Evolutionary conservation across 2,329 filamentous ascomycete genomes (phyloP).

Genomic region (Arachnomyces sp.): DNA sequence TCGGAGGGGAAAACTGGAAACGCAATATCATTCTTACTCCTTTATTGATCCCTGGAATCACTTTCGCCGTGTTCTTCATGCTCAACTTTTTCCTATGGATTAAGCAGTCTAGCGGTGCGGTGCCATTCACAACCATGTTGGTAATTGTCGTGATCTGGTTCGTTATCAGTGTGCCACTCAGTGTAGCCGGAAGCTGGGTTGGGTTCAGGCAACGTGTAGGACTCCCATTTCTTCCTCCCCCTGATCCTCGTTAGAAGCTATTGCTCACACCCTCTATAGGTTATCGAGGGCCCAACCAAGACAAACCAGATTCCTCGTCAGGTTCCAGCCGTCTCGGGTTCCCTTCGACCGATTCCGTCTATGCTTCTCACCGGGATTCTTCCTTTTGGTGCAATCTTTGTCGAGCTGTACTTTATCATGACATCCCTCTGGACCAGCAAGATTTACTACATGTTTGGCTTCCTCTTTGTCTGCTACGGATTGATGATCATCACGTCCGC

Average conservation of each 20-base stretch:
- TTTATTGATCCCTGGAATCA: slow-evolving; percentile 72
- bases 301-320: slow-evolving; percentile 98
- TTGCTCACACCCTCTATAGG: slow-evolving; percentile 22
- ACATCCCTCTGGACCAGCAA: slow-evolving; percentile 97
- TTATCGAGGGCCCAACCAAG: slow-evolving; percentile 72
- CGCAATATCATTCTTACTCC: slow-evolving; percentile 85
- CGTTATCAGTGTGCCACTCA: slow-evolving; percentile 86
- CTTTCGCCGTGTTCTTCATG: slow-evolving; percentile 84
- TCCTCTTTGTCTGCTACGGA: slow-evolving; percentile 94
- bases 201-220: slow-evolving; percentile 66
- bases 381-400: slow-evolving; percentile 93
- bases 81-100: slow-evolving; percentile 96
- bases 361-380: slow-evolving; percentile 88
- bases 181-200: slow-evolving; percentile 82
- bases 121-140: slow-evolving; percentile 95
- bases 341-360: slow-evolving; percentile 78
- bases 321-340: slow-evolving; percentile 76
- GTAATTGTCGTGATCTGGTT: slow-evolving; percentile 94
- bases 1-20: slow-evolving; percentile 91
- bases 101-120: slow-evolving; percentile 82
- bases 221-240: slow-evolving; percentile 3
- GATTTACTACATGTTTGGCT: slow-evolving; percentile 99
- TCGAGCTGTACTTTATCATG: slow-evolving; percentile 99
- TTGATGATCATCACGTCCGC: slow-evolving; percentile 95
- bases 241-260: not conserved